phyloP scores from a whole-genome alignment of 1,284 basidiomycete species.

The Sporisorium graminicola region DNA sequence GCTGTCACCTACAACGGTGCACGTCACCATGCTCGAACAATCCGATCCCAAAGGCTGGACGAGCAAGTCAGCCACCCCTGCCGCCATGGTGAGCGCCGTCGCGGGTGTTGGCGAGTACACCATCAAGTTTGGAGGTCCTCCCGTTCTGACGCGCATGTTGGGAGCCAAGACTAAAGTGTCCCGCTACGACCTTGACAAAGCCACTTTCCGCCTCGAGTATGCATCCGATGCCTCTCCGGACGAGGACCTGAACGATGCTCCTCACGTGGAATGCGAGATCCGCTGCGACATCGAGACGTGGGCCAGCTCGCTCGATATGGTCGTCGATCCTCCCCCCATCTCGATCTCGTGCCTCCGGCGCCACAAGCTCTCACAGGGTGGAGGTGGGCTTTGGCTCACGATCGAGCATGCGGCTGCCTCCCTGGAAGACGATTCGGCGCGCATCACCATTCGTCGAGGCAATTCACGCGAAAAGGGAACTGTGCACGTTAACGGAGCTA shows the following conservation, averaged over 20 bases:
- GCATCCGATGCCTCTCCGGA: constrained; percentile 72
- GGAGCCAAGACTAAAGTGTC: constrained; percentile 82
- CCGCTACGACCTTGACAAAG: constrained; percentile 88
- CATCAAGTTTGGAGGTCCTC: constrained; percentile 94
- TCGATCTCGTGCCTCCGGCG: constrained; percentile 85
- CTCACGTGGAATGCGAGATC: constrained; percentile 89
- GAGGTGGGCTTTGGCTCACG: constrained; percentile 96
- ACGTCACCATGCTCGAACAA: constrained; percentile 93
- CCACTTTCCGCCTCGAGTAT: constrained; percentile 86
- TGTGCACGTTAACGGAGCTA: constrained; percentile 90
- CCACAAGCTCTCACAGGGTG: constrained; percentile 86
- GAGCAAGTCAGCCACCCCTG: constrained; percentile 91
- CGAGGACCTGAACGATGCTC: constrained; percentile 60
- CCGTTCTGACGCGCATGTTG: constrained; percentile 82
- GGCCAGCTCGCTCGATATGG: constrained; percentile 86
- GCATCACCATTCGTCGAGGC: constrained; percentile 79
- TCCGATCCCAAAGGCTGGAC: constrained; percentile 98
- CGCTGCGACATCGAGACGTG: constrained; percentile 94
- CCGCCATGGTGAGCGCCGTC: constrained; percentile 79
- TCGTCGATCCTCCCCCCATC: constrained; percentile 93
- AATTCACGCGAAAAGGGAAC: constrained; percentile 76
- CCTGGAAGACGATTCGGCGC: constrained; percentile 79
- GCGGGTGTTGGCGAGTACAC: constrained; percentile 91
- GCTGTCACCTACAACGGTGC: constrained; percentile 92
- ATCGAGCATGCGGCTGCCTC: constrained; percentile 86